Conservation (phyloP, 257 asterid species). For the Phtheirospermum japonicum region DNA sequence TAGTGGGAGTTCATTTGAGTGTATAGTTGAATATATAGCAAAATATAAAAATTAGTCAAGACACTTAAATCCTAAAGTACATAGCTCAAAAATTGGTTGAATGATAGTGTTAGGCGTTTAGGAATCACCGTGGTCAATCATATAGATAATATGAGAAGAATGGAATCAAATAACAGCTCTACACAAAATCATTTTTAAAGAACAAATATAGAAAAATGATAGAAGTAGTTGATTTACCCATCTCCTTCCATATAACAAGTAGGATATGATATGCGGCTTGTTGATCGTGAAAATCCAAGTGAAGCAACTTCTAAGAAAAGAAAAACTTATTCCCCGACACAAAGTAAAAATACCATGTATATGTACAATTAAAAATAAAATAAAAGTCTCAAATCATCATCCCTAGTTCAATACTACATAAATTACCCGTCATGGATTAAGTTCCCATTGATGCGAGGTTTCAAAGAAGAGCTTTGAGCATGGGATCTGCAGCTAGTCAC, state of each 20-base stretch:
- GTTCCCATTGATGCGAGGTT: slow-evolving; percentile 77
- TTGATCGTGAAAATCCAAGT: slow-evolving; percentile 93
- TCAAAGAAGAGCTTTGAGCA: slow-evolving; percentile 70
- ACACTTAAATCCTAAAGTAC: no score
- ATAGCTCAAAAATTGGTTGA: no score
- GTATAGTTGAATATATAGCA: no score
- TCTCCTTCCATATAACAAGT: slow-evolving; percentile 68
- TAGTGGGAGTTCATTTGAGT: no score
- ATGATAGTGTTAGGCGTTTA: no score
- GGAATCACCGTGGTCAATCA: no score
- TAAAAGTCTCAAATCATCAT: neutral
- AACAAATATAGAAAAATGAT: slow-evolving; percentile 5
- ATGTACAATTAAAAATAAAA: no score
- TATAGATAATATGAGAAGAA: no score
- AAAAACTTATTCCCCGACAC: slow-evolving; percentile 1
- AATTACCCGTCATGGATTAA: slow-evolving; percentile 86
- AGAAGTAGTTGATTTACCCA: slow-evolving; percentile 59
- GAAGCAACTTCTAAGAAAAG: slow-evolving; percentile 58
- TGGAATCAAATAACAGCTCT: no score
- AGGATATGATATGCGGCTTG: slow-evolving; percentile 58
- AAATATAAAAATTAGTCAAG: no score
- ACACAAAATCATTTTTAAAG: no score
- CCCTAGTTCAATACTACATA: neutral
- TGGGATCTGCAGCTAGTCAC: slow-evolving; percentile 63
- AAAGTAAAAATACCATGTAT: no score